Base-by-base conservation (phyloP, 805 yeast species). In the Spathaspora passalidarum region DNA sequence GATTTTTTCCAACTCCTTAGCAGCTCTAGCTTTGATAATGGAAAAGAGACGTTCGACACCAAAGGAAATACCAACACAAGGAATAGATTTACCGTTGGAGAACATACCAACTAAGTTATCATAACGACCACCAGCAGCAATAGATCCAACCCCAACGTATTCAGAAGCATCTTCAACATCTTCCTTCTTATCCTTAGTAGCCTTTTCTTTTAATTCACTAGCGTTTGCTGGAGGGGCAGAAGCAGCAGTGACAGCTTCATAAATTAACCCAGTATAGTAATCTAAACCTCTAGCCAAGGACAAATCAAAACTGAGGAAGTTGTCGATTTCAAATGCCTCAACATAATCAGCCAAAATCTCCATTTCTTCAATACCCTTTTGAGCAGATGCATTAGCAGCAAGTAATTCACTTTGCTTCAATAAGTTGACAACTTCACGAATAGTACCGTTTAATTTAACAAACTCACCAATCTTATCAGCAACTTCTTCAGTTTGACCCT, bases 101-200 rank as follows among this genome's bases (percentile, higher is more conserved):
- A 94, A 94, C 99, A 94, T 94, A 56, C 97, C 97, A 32, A 94
- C 98, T 49, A 94, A 79, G 59, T 86, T 86, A 67, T 94, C 99
- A 68, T 94, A 94, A 68, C 99, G 88, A 53, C 99, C 99, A 71
- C 99, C 99, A 42, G 96, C 99, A 43, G 97, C 96, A 60, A 94
- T 90, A 5, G 99, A 94, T 29, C 99, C 99, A 37, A 92, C 96
- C 56, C 99, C 99, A 45, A 94, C 98, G 57, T 87, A 89, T 53
- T 88, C 97, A 44, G 96, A 87, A 47, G 96, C 97, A 66, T 94
- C 97, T 54, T 89, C 97, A 43, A 80, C 92, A 14, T 78, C 87
- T 54, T 70, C 66, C 43, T 58, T 57, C 19, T 49, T 51, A 36
- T 32, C 40, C 20, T 22, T 38, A 6, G 18, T 32, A n/a, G 66